These are phyloP conservation scores for sunflower (Helianthus annuus) DNA, from an alignment of 129 eudicot species.

Conservation along the genomic window DNA sequence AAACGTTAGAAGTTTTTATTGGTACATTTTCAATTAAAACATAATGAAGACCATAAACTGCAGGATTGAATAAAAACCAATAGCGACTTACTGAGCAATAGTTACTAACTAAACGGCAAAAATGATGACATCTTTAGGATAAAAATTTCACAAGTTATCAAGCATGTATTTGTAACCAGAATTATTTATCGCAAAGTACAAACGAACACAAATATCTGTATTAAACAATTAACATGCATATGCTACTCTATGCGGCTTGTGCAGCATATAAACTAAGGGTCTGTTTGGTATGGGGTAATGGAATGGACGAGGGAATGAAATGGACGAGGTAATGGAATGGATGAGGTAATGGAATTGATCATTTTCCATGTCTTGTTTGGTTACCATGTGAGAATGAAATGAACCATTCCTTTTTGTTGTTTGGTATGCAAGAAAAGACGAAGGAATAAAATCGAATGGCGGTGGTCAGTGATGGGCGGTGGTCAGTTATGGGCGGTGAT, in stretches of 20 bases:
- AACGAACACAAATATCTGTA: not conserved
- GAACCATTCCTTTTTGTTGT: too few relatives aligned
- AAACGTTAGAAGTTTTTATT: not conserved
- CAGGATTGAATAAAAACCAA: not conserved
- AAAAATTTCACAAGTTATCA: not conserved
- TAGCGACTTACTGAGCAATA: not conserved
- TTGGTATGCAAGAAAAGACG: too few relatives aligned
- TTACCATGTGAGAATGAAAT: too few relatives aligned
- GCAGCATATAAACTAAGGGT: slow-evolving; percentile 1
- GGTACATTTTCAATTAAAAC: not conserved
- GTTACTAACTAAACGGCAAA: not conserved
- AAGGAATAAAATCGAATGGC: too few relatives aligned
- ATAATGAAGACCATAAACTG: not conserved
- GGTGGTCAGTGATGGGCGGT: too few relatives aligned
- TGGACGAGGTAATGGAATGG: too few relatives aligned
- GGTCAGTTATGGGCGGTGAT: too few relatives aligned
- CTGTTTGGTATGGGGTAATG: too few relatives aligned
- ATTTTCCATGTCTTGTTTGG: too few relatives aligned
- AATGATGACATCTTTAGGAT: slow-evolving; percentile 5
- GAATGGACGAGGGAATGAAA: too few relatives aligned
- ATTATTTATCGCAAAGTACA: not conserved
- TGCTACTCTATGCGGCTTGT: not conserved
- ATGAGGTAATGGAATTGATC: too few relatives aligned
- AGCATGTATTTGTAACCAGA: not conserved
- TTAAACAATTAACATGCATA: not conserved